Evolutionary conservation across 1,284 basidiomycete genomes (phyloP).

Genomic region (Cutaneotrichosporon arboriforme): DNA sequence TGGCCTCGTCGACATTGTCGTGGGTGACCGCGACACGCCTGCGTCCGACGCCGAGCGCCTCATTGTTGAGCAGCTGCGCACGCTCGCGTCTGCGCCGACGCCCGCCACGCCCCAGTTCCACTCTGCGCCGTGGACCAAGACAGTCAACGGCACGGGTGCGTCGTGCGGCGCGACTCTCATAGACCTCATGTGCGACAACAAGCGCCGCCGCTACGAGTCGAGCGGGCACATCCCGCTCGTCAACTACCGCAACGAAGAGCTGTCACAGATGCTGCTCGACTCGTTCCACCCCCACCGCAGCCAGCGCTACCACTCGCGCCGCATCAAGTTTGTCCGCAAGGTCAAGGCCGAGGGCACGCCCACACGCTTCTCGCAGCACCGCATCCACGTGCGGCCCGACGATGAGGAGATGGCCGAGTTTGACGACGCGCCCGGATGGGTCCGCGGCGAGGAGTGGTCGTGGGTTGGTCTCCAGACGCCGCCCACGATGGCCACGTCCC

Average conservation of each 20-base stretch:
- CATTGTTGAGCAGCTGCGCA: conserved; percentile 27
- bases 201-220: conserved; percentile 30
- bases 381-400: conserved; percentile 33
- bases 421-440: conserved; percentile 44
- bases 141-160: background rate
- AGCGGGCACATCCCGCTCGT: conserved; percentile 28
- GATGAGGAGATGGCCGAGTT: conserved; percentile 40
- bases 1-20: conserved; percentile 42
- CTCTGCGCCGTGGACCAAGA: conserved; percentile 23
- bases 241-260: conserved; percentile 47
- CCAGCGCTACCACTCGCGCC: conserved; percentile 47
- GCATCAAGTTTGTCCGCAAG: conserved; percentile 50
- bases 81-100: conserved; percentile 12
- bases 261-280: conserved; percentile 51
- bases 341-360: conserved; percentile 45
- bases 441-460: conserved; percentile 42
- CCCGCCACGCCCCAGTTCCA: conserved; percentile 8
- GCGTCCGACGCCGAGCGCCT: conserved; percentile 17
- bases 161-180: conserved; percentile 12
- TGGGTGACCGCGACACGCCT: conserved; percentile 21
- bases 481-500: conserved; percentile 13
- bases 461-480: conserved; percentile 34
- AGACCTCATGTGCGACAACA: conserved; percentile 35
- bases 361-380: conserved; percentile 44
- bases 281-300: conserved; percentile 48